Evolutionary conservation across 1,284 basidiomycete species (phyloP).

Genomic region (Tilletia walkeri): DNA sequence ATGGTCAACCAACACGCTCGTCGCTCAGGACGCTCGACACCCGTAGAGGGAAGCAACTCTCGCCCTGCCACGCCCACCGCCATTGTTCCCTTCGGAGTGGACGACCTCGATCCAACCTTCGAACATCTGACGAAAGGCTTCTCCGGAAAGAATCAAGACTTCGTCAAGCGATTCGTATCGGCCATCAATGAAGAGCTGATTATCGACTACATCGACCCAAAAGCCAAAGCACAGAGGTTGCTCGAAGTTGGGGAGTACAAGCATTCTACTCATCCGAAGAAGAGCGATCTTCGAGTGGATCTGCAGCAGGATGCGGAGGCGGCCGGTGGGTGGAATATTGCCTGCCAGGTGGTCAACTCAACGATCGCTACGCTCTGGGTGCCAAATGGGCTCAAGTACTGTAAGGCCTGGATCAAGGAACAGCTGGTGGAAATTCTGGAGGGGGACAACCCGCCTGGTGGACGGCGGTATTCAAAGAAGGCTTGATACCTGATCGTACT

Average conservation of each 20-base stretch:
- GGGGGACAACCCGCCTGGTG: not conserved
- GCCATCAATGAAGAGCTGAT: not conserved
- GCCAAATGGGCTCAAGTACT: not conserved
- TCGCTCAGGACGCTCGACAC: too few relatives aligned
- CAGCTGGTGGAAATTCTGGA: not conserved
- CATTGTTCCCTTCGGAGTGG: not conserved
- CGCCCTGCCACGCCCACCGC: not conserved
- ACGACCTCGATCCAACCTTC: not conserved
- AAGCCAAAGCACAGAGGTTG: not conserved
- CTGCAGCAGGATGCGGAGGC: conserved; percentile 6
- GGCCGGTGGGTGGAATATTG: conserved; percentile 3
- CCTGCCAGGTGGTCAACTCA: conserved; percentile 4
- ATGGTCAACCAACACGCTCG: too few relatives aligned
- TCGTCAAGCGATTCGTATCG: not conserved
- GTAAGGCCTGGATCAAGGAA: not conserved
- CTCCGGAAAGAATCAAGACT: not conserved
- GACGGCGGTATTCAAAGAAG: not conserved
- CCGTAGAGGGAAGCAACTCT: too few relatives aligned
- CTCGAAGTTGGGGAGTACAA: conserved; percentile 1
- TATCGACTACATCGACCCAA: not conserved
- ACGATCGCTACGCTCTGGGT: conserved; percentile 4
- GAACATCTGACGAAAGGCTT: not conserved
- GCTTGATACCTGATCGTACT: too few relatives aligned
- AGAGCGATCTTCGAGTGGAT: not conserved
- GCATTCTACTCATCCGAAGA: not conserved